Evolutionary conservation across 1,139 yeast genomes (phyloP).

Genomic region (Zygosaccharomyces pseudobailii): DNA sequence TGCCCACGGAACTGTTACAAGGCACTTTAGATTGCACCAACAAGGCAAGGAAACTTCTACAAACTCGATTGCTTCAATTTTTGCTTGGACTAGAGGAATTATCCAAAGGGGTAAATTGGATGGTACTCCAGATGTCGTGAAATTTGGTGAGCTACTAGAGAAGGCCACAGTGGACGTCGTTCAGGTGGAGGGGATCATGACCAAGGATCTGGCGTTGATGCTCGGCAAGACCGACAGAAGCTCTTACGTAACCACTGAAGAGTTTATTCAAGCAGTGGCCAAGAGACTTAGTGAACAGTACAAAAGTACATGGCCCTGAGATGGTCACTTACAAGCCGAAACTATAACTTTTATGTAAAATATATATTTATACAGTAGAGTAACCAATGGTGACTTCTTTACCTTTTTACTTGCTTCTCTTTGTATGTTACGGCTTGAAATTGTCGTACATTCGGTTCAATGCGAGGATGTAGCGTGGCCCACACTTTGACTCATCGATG

Average conservation of each 20-base stretch:
- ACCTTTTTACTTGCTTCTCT: neutral
- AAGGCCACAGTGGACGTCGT: slow-evolving; percentile 84
- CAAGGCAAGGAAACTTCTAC: slow-evolving; percentile 97
- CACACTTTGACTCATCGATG: slow-evolving; percentile 2
- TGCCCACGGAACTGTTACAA: slow-evolving; percentile 96
- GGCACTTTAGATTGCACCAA: slow-evolving; percentile 93
- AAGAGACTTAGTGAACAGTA: slow-evolving; percentile 38
- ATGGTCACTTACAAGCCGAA: neutral
- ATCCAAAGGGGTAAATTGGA: slow-evolving; percentile 89
- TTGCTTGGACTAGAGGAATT: slow-evolving; percentile 94
- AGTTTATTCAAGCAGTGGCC: slow-evolving; percentile 80
- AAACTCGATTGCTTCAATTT: slow-evolving; percentile 95
- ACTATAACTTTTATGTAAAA: neutral
- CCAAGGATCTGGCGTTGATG: slow-evolving; percentile 89
- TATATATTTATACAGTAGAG: neutral
- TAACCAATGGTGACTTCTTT: neutral
- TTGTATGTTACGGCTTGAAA: too few species aligned
- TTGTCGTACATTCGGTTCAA: neutral
- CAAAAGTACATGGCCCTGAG: slow-evolving; percentile 2
- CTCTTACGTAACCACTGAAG: slow-evolving; percentile 82
- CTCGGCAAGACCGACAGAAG: slow-evolving; percentile 79
- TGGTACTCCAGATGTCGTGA: slow-evolving; percentile 73
- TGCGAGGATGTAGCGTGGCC: neutral
- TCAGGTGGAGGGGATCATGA: slow-evolving; percentile 79
- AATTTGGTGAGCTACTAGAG: slow-evolving; percentile 75